Evolutionary conservation across 257 asterid species (phyloP).

Genomic region (Gentiana straminea): DNA sequence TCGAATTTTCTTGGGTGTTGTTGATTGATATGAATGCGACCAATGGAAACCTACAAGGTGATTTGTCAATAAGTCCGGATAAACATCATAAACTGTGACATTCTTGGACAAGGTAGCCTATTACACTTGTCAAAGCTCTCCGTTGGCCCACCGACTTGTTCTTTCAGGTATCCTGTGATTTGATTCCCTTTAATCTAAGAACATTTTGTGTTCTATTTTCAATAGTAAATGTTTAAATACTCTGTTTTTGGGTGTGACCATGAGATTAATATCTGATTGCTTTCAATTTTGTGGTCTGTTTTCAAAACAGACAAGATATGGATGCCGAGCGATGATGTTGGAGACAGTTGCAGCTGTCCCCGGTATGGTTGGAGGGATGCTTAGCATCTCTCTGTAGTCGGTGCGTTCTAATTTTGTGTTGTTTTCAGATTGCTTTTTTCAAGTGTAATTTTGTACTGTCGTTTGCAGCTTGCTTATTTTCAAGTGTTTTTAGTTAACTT

Average conservation of each 20-base stretch:
- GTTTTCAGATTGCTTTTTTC: too few relatives aligned
- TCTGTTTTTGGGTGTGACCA: too few relatives aligned
- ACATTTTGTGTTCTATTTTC: too few relatives aligned
- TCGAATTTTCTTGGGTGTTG: too few relatives aligned
- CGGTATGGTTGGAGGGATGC: slow-evolving; percentile 70
- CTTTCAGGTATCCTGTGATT: slow-evolving; percentile 61
- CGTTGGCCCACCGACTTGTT: slow-evolving; percentile 64
- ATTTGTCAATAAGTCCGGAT: slow-evolving; percentile 43
- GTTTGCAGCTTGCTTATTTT: too few relatives aligned
- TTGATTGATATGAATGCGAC: slow-evolving; percentile 18
- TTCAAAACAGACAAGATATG: slow-evolving; percentile 43
- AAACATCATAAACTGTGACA: slow-evolving; percentile 54
- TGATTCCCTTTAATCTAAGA: too few relatives aligned
- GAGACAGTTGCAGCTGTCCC: slow-evolving; percentile 77
- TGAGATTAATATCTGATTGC: neutral
- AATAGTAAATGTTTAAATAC: too few relatives aligned
- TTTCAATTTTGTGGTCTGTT: neutral
- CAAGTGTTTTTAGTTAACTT: too few relatives aligned
- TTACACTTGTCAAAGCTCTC: slow-evolving; percentile 58
- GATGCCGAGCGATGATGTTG: slow-evolving; percentile 68
- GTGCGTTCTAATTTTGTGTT: too few relatives aligned
- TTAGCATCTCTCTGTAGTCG: too few relatives aligned
- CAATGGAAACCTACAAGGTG: slow-evolving; percentile 53
- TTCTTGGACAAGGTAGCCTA: slow-evolving; percentile 69
- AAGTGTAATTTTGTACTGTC: too few relatives aligned